Base-by-base conservation (phyloP, 345 rosid genomes). In the Populus davidiana region DNA sequence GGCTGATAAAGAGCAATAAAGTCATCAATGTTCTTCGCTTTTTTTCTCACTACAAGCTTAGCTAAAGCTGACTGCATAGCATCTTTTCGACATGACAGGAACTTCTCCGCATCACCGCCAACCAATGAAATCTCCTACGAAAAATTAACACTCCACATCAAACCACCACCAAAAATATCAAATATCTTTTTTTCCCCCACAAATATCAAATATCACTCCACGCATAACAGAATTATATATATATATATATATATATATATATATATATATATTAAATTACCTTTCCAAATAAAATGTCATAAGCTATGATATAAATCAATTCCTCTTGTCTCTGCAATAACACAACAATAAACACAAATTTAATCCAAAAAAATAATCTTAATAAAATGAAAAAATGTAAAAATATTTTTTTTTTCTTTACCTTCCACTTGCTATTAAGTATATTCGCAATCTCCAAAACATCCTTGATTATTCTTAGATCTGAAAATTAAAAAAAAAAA, bases 341-440 rank as follows among this genome's bases (percentile, higher is more conserved):
- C 1, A 33, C 20, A 52, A 36, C 36, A 77, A 6, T 4, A 31
- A 25, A 25, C 27, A 61, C 8, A 52, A 79, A 14, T 39, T 70
- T 12, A 64, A 75, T 70, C 64, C 33, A 64, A 59, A 25, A 31
- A 66, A 35, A 1, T 35, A 67, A n/a, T 12, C 8, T 35, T 18
- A 31, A 6, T 18, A 12, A 31, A 18, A 29, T 14, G 41, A 13
- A 29, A 18, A 29, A 11, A 25, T 29, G 5, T 11, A 2, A 29
- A n/a, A 63, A 63, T 1, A 67, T 4, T 14, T 2, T 67, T n/a
- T 61, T 5, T 20, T 20, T 20, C 25, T 21, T 52, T 81, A 95
- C 99, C 98, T 93, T 93, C 97, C 92, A 91, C 78, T 88, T 88
- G 81, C 88, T 84, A 84, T 85, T 93, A 71, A 95, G 82, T 21